Evolutionary conservation across 371 early-diverging fungal genomes (phyloP).

Genomic region (Conidiobolus incongruus): DNA sequence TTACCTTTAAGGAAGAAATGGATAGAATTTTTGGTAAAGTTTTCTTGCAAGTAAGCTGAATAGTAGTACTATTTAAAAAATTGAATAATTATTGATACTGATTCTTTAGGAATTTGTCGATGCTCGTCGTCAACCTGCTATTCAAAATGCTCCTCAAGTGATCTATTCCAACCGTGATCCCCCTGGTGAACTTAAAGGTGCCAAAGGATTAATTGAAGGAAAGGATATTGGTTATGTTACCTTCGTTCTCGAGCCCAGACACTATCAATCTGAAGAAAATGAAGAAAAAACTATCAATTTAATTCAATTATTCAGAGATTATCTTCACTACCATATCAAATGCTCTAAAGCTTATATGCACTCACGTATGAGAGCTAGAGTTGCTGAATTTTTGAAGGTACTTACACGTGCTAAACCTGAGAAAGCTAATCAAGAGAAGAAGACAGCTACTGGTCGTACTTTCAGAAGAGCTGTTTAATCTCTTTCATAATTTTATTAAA

Average conservation of each 20-base stretch:
- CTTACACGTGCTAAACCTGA: slow-evolving; percentile 95
- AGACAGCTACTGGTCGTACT: slow-evolving; percentile 27
- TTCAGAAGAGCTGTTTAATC: no score
- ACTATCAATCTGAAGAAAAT: slow-evolving; percentile 43
- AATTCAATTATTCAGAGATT: slow-evolving; percentile 91
- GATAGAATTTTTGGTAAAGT: slow-evolving; percentile 89
- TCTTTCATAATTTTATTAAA: no score
- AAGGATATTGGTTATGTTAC: slow-evolving; percentile 68
- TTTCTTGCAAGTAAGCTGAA: slow-evolving; percentile 76
- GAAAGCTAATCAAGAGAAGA: slow-evolving; percentile 51
- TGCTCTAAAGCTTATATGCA: slow-evolving; percentile 97
- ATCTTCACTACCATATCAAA: slow-evolving; percentile 97
- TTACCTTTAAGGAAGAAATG: slow-evolving; percentile 88
- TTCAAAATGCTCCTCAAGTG: slow-evolving; percentile 91
- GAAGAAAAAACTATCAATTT: slow-evolving; percentile 80
- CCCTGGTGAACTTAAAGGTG: slow-evolving; percentile 77
- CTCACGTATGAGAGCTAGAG: slow-evolving; percentile 89
- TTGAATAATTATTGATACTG: neutral
- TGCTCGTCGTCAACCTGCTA: slow-evolving; percentile 67
- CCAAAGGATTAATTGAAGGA: slow-evolving; percentile 34
- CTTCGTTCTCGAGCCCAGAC: slow-evolving; percentile 88
- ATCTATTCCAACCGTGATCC: slow-evolving; percentile 80
- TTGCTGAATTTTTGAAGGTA: slow-evolving; percentile 88
- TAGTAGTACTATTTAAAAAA: no score
- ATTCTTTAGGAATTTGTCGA: slow-evolving; percentile 80